phyloP scores from a whole-genome alignment of 2,329 filamentous ascomycete species.

The Colletotrichum incanum region DNA sequence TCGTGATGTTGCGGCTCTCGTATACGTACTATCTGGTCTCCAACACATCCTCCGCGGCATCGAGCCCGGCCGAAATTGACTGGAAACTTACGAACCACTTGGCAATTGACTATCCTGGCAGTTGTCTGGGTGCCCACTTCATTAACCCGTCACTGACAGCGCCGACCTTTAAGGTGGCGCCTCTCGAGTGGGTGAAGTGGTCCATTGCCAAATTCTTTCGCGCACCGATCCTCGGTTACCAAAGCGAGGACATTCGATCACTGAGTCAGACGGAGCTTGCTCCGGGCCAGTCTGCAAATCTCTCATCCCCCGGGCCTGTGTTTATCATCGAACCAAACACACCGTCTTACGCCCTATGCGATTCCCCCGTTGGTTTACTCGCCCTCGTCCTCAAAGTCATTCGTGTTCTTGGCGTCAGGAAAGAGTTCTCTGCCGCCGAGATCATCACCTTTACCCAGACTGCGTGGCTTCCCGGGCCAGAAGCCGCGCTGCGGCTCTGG shows the following conservation, averaged over 20 bases:
- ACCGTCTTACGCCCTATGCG: constrained; percentile 72
- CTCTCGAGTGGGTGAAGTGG: constrained; percentile 70
- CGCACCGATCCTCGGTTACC: constrained; percentile 70
- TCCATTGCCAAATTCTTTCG: constrained; percentile 66
- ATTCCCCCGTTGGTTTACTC: constrained; percentile 73
- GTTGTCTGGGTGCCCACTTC: constrained; percentile 74
- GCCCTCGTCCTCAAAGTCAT: constrained; percentile 68
- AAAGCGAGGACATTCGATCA: constrained; percentile 64
- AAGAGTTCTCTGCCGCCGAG: constrained; percentile 64
- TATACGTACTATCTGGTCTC: constrained; percentile 73
- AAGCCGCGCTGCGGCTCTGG: constrained; percentile 72
- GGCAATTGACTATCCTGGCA: constrained; percentile 61
- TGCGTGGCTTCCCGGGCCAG: constrained; percentile 78
- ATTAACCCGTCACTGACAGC: constrained; percentile 69
- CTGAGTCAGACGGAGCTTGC: constrained; percentile 50
- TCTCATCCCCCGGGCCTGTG: constrained; percentile 50
- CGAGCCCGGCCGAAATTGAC: constrained; percentile 66
- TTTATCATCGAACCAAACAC: constrained; percentile 66
- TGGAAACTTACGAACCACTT: constrained; percentile 66
- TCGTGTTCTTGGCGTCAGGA: constrained; percentile 56
- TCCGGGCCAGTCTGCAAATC: constrained; percentile 13
- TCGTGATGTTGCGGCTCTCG: constrained; percentile 72
- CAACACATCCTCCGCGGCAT: constrained; percentile 65
- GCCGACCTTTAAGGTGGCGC: constrained; percentile 62
- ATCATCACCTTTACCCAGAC: constrained; percentile 74